Evolutionary conservation across 2,329 filamentous ascomycete genomes (phyloP).

Genomic region (Didymella arachidicola): DNA sequence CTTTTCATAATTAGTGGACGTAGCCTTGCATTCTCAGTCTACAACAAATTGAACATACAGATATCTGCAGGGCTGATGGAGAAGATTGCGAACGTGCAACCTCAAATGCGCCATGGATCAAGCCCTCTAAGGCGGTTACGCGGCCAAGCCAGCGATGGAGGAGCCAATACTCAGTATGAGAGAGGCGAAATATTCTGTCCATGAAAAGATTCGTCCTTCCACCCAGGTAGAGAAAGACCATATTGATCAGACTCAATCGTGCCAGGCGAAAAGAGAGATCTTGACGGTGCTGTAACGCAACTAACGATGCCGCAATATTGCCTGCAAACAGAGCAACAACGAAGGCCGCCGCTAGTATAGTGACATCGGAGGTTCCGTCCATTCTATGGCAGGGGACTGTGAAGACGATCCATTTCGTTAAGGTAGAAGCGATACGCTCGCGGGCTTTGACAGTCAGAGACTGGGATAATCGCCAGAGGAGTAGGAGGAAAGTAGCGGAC

Average conservation of each 20-base stretch:
- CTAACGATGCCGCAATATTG: not conserved
- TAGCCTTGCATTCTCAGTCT: no score
- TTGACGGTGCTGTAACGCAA: not conserved
- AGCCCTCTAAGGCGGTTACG: slow-evolving; percentile 4
- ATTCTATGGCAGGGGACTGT: not conserved
- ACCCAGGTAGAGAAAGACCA: slow-evolving; percentile 2
- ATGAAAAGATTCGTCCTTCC: not conserved
- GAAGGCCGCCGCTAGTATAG: not conserved
- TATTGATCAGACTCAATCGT: not conserved
- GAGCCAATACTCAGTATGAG: slow-evolving; percentile 2
- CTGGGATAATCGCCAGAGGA: slow-evolving; percentile 3
- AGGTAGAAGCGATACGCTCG: not conserved
- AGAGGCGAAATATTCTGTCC: not conserved
- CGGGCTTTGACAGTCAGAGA: not conserved
- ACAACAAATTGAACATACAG: not conserved
- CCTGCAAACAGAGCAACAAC: not conserved
- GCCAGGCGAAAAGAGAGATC: slow-evolving; percentile 1
- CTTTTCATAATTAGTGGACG: not conserved
- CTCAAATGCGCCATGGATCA: slow-evolving; percentile 13
- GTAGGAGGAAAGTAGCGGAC: not conserved
- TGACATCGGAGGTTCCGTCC: not conserved
- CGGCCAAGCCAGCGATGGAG: slow-evolving; percentile 21
- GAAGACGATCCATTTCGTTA: not conserved
- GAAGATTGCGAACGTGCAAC: not conserved
- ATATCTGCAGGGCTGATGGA: not conserved